phyloP scores from a whole-genome alignment of 352 stramenopile species.

The Sclerospora graminicola region DNA sequence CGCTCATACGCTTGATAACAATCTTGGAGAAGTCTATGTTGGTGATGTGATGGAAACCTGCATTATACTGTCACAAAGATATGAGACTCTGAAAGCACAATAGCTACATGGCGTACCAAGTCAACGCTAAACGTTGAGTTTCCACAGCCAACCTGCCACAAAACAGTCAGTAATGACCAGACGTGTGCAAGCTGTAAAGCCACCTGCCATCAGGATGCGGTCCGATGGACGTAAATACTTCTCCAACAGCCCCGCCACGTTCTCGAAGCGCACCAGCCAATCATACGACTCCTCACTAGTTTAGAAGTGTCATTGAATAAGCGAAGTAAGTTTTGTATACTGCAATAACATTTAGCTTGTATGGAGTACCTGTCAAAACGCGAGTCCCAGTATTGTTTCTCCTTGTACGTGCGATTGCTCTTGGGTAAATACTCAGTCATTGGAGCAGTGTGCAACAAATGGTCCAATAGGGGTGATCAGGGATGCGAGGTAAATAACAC shows the following conservation, averaged over 20 bases:
- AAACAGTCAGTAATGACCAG: neutral
- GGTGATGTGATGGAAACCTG: constrained; percentile 47
- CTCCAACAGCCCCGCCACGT: constrained; percentile 30
- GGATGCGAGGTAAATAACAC: too few relatives aligned
- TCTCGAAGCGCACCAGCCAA: constrained; percentile 52
- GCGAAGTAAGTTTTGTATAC: neutral
- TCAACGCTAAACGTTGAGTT: constrained; percentile 70
- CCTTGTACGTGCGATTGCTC: constrained; percentile 54
- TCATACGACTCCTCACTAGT: constrained; percentile 65
- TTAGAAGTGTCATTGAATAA: neutral
- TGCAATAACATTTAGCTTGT: neutral
- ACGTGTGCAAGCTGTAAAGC: neutral
- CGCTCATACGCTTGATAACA: constrained; percentile 58
- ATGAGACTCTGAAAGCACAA: constrained; percentile 2
- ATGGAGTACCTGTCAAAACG: constrained; percentile 34
- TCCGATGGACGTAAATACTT: constrained; percentile 29
- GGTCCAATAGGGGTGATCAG: too few relatives aligned
- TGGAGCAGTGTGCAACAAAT: too few relatives aligned
- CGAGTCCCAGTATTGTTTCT: constrained; percentile 62
- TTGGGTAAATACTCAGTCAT: constrained; percentile 34
- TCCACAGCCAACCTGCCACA: constrained; percentile 47
- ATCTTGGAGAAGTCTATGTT: constrained; percentile 65
- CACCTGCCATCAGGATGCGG: constrained; percentile 38
- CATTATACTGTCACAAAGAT: constrained; percentile 28
- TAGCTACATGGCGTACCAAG: constrained; percentile 21